These are phyloP conservation scores for Venturia oleaginea DNA, from an alignment of 2,329 filamentous ascomycete species.

Conservation along the genomic window DNA sequence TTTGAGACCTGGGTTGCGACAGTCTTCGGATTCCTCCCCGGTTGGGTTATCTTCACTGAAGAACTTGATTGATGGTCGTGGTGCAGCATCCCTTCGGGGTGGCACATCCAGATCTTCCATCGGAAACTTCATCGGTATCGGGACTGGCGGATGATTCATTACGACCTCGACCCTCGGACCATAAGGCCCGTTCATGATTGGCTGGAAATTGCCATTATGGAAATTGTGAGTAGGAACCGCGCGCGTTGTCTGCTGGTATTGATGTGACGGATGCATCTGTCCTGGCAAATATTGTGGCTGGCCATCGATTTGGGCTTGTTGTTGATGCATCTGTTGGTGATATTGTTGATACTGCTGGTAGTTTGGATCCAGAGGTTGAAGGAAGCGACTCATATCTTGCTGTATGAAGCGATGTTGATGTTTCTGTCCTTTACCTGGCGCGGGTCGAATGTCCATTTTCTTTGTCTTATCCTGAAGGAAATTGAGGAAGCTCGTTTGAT, in stretches of 20 bases:
- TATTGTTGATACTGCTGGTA: slow-evolving; percentile 5
- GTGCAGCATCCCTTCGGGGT: slow-evolving; percentile 51
- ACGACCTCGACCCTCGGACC: neutral
- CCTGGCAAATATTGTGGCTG: neutral
- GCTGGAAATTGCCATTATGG: slow-evolving; percentile 7
- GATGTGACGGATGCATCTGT: slow-evolving; percentile 8
- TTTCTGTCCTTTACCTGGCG: slow-evolving; percentile 40
- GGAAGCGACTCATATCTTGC: slow-evolving; percentile 11
- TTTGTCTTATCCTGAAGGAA: slow-evolving; percentile 37
- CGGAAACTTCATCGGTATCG: slow-evolving; percentile 82
- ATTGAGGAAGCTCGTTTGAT: slow-evolving; percentile 39
- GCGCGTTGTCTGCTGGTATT: neutral
- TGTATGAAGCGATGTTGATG: slow-evolving; percentile 12
- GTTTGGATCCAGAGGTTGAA: slow-evolving; percentile 7
- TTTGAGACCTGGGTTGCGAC: slow-evolving; percentile 46
- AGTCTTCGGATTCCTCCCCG: slow-evolving; percentile 29
- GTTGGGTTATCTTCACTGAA: slow-evolving; percentile 53
- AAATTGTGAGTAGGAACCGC: slow-evolving; percentile 10
- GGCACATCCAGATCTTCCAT: slow-evolving; percentile 86
- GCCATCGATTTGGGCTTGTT: neutral
- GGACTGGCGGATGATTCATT: slow-evolving; percentile 44
- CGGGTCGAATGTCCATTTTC: slow-evolving; percentile 53
- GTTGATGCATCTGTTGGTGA: slow-evolving; percentile 8
- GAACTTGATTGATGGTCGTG: slow-evolving; percentile 69
- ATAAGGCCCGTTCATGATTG: neutral